Conservation (phyloP, 2,329 filamentous ascomycete species). For the Nothopassalora personata region DNA sequence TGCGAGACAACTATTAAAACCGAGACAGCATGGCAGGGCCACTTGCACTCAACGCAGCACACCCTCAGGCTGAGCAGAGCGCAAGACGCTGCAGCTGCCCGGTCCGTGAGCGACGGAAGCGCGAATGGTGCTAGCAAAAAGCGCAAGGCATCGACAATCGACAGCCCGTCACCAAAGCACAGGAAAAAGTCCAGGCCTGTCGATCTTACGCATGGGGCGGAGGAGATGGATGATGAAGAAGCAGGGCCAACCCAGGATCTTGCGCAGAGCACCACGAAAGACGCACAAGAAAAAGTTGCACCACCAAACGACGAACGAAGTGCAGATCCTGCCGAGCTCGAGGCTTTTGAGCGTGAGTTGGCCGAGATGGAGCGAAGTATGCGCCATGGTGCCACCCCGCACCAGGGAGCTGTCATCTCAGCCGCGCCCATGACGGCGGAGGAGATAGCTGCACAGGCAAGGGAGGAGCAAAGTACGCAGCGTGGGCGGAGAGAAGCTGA, state of each 20-base stretch:
- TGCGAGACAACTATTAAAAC: slow-evolving; percentile 62
- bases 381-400: slow-evolving; percentile 15
- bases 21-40: slow-evolving; percentile 62
- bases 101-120: slow-evolving; percentile 22
- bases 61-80: slow-evolving; percentile 32
- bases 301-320: slow-evolving; percentile 14
- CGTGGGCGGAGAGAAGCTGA: slow-evolving; percentile 40
- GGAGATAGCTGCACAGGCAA: slow-evolving; percentile 42
- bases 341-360: slow-evolving; percentile 80
- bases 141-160: slow-evolving; percentile 42
- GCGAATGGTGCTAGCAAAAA: slow-evolving; percentile 41
- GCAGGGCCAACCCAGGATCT: not conserved
- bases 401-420: slow-evolving; percentile 39
- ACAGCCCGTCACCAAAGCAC: slow-evolving; percentile 12
- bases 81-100: slow-evolving; percentile 27
- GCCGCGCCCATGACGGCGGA: slow-evolving; percentile 44
- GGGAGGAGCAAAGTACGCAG: slow-evolving; percentile 41
- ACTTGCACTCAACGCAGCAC: slow-evolving; percentile 50
- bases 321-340: slow-evolving; percentile 40
- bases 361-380: slow-evolving; percentile 38
- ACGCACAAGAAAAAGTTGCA: not conserved
- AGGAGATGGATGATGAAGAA: slow-evolving; percentile 27
- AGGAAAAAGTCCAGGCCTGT: slow-evolving; percentile 21
- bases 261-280: not conserved
- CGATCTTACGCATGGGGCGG: slow-evolving; percentile 1